These are phyloP conservation scores for Sarocladiaceae sp. DNA, from an alignment of 2,329 filamentous ascomycete species.

Conservation along the genomic window DNA sequence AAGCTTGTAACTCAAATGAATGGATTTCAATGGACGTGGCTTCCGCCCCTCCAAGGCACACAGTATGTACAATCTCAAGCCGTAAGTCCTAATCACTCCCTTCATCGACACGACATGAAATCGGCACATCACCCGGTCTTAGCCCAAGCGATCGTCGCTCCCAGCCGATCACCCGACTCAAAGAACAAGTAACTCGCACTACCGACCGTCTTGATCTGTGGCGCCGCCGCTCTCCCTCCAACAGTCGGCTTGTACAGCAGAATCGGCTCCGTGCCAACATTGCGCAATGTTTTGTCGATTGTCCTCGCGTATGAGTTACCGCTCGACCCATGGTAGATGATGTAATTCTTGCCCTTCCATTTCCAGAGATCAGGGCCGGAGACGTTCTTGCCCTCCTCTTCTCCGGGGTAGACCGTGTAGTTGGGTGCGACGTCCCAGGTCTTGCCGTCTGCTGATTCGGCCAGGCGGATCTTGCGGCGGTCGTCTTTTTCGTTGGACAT, in stretches of 20 bases:
- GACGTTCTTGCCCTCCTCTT: constrained; percentile 15
- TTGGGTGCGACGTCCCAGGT: constrained; percentile 15
- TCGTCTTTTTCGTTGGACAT: constrained; percentile 21
- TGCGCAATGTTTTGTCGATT: constrained; percentile 14
- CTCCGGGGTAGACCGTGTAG: constrained; percentile 14
- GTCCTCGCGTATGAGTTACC: constrained; percentile 16
- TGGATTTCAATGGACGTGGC: not conserved
- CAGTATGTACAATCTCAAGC: not conserved
- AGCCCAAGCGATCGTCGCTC: constrained; percentile 16
- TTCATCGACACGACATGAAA: too few species aligned
- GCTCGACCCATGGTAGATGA: constrained; percentile 16
- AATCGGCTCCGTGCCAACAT: constrained; percentile 13
- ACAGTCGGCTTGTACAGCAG: constrained; percentile 13
- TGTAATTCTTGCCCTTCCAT: constrained; percentile 14
- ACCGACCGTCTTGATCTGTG: constrained; percentile 12
- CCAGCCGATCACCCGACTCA: constrained; percentile 15
- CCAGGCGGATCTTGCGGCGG: constrained; percentile 19
- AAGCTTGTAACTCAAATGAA: not conserved
- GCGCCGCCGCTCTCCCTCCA: constrained; percentile 13
- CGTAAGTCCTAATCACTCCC: too few species aligned
- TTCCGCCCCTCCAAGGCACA: not conserved
- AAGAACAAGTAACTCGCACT: constrained; percentile 14
- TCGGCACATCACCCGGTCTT: constrained; percentile 9
- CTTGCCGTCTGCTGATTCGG: constrained; percentile 19
- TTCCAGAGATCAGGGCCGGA: constrained; percentile 14